A percentile compares a stretch with the other conserved stretches of the same genome.
Conservation (phyloP, 805 yeast genomes). For the Pichia exigua region DNA sequence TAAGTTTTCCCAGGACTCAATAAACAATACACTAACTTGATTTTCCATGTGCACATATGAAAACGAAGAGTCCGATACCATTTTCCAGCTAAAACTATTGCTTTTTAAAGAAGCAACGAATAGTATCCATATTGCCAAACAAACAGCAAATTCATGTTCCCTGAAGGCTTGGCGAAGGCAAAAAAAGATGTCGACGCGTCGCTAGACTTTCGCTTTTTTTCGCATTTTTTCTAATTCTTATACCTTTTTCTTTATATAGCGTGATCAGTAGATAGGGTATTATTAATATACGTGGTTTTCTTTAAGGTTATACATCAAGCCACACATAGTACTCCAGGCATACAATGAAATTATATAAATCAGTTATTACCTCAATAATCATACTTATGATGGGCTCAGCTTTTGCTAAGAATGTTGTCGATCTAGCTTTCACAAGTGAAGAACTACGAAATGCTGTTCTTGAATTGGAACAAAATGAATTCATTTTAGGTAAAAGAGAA, state of each 20-base stretch:
- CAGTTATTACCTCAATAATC: neutral
- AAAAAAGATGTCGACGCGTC: too few species aligned
- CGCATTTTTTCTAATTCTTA: too few species aligned
- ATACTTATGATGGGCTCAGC: neutral
- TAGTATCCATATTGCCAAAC: too few species aligned
- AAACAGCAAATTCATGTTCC: neutral
- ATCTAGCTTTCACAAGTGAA: constrained; percentile 3
- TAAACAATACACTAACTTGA: constrained; percentile 24
- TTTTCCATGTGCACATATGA: constrained; percentile 26
- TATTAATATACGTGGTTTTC: neutral
- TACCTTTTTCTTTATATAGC: too few species aligned
- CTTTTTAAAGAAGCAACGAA: neutral
- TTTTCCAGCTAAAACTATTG: neutral
- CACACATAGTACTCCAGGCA: neutral
- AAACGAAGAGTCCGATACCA: constrained; percentile 20
- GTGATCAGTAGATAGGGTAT: too few species aligned
- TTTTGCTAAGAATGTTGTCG: constrained; percentile 4
- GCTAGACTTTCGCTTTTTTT: too few species aligned
- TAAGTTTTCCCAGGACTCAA: constrained; percentile 28
- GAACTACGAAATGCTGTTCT: constrained; percentile 1
- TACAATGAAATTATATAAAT: neutral
- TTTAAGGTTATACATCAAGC: neutral
- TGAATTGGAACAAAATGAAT: constrained; percentile 8
- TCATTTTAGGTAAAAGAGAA: constrained; percentile 8
- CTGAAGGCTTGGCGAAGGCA: neutral